Evolutionary conservation across 1,139 yeast genomes (phyloP), one percentile per base, ranked within the genome.

Genomic region (Saccharomyces hybrid): DNA sequence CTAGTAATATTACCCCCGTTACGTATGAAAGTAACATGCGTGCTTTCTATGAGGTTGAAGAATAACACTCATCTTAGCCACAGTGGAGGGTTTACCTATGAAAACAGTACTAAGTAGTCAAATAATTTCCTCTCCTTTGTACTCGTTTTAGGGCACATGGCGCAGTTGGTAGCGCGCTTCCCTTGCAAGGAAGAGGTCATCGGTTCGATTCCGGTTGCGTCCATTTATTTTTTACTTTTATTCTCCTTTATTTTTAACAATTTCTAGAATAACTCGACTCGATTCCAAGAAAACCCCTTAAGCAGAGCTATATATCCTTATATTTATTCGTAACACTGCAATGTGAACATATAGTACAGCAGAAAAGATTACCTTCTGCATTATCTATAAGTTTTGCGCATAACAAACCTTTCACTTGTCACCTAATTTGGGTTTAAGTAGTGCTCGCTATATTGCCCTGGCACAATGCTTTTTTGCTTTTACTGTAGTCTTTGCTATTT

Each of bases 131-230:
- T 23, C 25, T 23, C 25, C 25, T 23, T 23, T 23, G 25, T 23
- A 23, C 25, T 1, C 25, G 25, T 23, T 23, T n/a, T 29, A 53
- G 67, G 67, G 67, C 67, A 61, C 60, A 58, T 64, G 65, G 67
- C 67, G 65, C 67, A 63, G 67, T 63, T 63, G 67, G 67, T 63
- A 63, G 67, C 67, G 67, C 67, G 67, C 65, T 59, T 61, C 66
- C 67, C 65, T 64, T 64, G 67, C 67, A 64, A 61, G 67, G 65
- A 62, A 60, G 66, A 64, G 67, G 67, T 63, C 67, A 62, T 59
- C 65, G 66, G 67, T 64, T 64, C 67, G 66, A 64, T 56, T 63
- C 67, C 67, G 65, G 66, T 63, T 58, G 61, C 61, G 67, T 64
- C 67, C 67, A 64, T 49, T 51, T 27, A 20, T 56, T 58, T 58